These are phyloP conservation scores for Beauveria sp. DNA, from an alignment of 2,329 filamentous ascomycete genomes.

Conservation along the genomic window DNA sequence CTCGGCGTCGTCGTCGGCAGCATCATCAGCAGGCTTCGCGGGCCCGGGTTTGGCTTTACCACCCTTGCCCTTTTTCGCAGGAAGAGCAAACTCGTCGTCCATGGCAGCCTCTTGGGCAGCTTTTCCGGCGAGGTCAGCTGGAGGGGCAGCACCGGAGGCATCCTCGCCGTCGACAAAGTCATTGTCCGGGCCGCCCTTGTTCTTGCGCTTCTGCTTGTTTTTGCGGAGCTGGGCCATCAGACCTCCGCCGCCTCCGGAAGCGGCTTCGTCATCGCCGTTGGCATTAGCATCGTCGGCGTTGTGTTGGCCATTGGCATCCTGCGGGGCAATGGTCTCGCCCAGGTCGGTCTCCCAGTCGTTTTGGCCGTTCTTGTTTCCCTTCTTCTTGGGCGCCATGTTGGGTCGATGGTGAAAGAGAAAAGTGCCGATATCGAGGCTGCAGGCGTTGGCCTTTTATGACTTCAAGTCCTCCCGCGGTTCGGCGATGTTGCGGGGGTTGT, in stretches of 20 bases:
- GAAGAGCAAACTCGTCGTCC: constrained; percentile 79
- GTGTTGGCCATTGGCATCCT: constrained; percentile 37
- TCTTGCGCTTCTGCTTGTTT: constrained; percentile 80
- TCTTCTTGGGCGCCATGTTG: constrained; percentile 90
- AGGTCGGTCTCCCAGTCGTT: constrained; percentile 95
- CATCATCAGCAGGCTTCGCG: constrained; percentile 35
- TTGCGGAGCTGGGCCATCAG: constrained; percentile 75
- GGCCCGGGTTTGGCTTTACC: constrained; percentile 39
- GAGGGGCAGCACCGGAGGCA: constrained; percentile 24
- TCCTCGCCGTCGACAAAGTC: constrained; percentile 61
- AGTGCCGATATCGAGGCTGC: not conserved
- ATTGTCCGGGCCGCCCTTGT: constrained; percentile 73
- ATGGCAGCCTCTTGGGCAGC: constrained; percentile 72
- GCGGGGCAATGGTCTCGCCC: constrained; percentile 65
- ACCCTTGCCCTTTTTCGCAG: constrained; percentile 67
- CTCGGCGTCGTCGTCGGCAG: constrained; percentile 44
- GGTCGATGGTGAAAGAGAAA: constrained; percentile 12
- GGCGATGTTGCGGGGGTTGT: constrained; percentile 1
- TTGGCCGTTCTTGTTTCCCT: constrained; percentile 71
- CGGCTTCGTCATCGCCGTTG: constrained; percentile 44
- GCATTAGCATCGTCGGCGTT: constrained; percentile 42
- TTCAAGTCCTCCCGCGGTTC: constrained; percentile 1
- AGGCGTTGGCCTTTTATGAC: not conserved
- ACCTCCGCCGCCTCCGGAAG: constrained; percentile 52
- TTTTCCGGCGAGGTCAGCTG: constrained; percentile 47